Evolutionary conservation across 352 stramenopile species (phyloP).

Genomic region (Phytophthora pinifolia): DNA sequence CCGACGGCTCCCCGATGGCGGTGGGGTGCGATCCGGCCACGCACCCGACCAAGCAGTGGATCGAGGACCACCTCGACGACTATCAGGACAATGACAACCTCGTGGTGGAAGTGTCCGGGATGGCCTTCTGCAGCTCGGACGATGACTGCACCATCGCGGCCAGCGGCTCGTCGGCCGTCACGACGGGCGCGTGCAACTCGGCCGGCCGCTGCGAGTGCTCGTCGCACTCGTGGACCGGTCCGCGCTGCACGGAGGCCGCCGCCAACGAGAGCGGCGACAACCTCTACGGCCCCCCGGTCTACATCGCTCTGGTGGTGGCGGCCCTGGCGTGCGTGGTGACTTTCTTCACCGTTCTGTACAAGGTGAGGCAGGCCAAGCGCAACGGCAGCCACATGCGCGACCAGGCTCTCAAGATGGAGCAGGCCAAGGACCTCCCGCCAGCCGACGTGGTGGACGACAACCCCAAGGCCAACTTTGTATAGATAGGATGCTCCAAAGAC

Average conservation of each 20-base stretch:
- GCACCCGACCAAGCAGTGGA: slow-evolving; percentile 63
- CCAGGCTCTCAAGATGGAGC: slow-evolving; percentile 25
- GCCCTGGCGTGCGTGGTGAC: slow-evolving; percentile 15
- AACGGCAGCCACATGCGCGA: slow-evolving; percentile 17
- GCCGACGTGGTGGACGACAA: slow-evolving; percentile 26
- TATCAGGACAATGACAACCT: slow-evolving; percentile 54
- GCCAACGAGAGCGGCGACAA: slow-evolving; percentile 22
- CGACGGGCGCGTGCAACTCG: slow-evolving; percentile 34
- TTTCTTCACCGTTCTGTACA: slow-evolving; percentile 21
- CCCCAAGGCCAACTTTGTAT: slow-evolving; percentile 39
- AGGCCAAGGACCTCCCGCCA: slow-evolving; percentile 24
- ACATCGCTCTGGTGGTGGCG: slow-evolving; percentile 25
- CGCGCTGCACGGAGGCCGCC: slow-evolving; percentile 43
- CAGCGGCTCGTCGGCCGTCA: slow-evolving; percentile 23
- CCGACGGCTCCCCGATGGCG: slow-evolving; percentile 37
- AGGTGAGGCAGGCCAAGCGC: slow-evolving; percentile 28
- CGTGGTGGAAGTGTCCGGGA: slow-evolving; percentile 39
- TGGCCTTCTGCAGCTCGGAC: slow-evolving; percentile 43
- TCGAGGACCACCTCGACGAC: slow-evolving; percentile 55
- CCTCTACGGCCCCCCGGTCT: slow-evolving; percentile 27
- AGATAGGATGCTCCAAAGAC: slow-evolving; percentile 20
- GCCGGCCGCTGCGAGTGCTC: slow-evolving; percentile 34
- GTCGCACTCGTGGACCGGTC: slow-evolving; percentile 42
- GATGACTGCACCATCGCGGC: slow-evolving; percentile 52
- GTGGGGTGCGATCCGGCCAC: slow-evolving; percentile 49